Evolutionary conservation across 2,329 filamentous ascomycete genomes (phyloP), one percentile per base, ranked within the genome.

Genomic region (Penicillium paneum): DNA sequence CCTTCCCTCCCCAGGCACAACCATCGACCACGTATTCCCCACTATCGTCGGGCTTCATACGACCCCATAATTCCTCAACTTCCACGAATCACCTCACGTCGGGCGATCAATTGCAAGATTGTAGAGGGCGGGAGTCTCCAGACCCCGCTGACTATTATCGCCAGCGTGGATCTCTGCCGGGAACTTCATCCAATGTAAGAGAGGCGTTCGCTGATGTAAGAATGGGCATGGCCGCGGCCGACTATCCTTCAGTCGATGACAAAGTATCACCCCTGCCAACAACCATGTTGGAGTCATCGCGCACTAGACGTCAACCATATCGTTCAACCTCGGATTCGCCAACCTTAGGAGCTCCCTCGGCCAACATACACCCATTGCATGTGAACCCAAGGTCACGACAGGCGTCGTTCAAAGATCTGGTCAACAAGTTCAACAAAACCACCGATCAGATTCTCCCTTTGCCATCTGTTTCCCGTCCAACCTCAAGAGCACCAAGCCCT

Each of bases 401-500:
- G 61, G 79, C 85, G n/a, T 92, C 87, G 56, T 88, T 94, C 63
- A 90, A 87, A 74, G 89, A 94, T 67, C 78, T 94, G 58, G 86
- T 89, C 65, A 90, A 87, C 72, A 86, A 83, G 51, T 94, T 93
- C 74, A 89, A 93, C 71, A 84, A 86, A 67, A 84, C 80, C 62
- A 76, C 66, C 32, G 77, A 79, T 58, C 72, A 76, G 56, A 64
- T 75, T 45, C 74, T 71, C 24, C 77, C 77, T 5, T 55, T 76
- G 13, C 77, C 76, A 8, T 66, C 66, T 24, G 61, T 67, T 28
- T 67, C 70, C 32, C 57, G 63, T 19, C 64, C 70, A n/a, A 56
- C 66, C 34, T 72, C 74, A 2, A 64, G 65, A 53, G 67, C 74
- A 34, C 64, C 63, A 5, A 77, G 72, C 45, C 72, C 74, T 6